A percentile compares a stretch with the other conserved stretches of the same genome.
phyloP scores from a whole-genome alignment of 805 yeast genomes.

The Suhomyces vadensis region DNA sequence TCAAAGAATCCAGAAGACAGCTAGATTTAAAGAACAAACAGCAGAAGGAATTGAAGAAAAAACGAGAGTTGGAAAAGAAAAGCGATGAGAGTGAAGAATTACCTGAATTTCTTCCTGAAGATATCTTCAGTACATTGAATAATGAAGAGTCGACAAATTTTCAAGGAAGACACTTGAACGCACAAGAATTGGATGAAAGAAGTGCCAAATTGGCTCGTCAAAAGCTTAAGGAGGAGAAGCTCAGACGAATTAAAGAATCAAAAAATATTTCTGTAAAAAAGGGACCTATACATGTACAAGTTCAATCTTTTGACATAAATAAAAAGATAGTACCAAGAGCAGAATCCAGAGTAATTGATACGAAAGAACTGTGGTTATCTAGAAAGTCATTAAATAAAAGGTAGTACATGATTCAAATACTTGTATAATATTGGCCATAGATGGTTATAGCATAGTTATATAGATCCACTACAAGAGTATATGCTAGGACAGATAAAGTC shows the following conservation, averaged over 20 bases:
- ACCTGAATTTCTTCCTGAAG: slow-evolving; percentile 46
- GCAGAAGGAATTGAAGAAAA: slow-evolving; percentile 36
- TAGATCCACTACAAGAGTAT: no score
- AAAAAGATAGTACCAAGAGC: slow-evolving; percentile 37
- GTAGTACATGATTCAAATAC: slow-evolving; percentile 11
- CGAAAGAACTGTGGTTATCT: slow-evolving; percentile 41
- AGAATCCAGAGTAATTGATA: slow-evolving; percentile 31
- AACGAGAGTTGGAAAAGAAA: slow-evolving; percentile 14
- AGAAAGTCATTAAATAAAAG: slow-evolving; percentile 39
- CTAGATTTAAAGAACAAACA: slow-evolving; percentile 32
- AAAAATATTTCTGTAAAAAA: slow-evolving; percentile 30
- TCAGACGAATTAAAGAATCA: slow-evolving; percentile 26
- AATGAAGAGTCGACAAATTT: slow-evolving; percentile 11
- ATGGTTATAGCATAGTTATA: no score
- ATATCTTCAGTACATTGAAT: slow-evolving; percentile 28
- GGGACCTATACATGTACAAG: slow-evolving; percentile 44
- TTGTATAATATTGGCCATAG: no score
- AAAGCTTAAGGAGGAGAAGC: slow-evolving; percentile 33
- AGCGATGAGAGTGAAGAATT: slow-evolving; percentile 21
- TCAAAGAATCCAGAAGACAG: slow-evolving; percentile 38
- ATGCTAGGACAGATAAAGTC: no score
- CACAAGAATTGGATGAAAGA: slow-evolving; percentile 35
- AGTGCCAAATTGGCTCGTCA: slow-evolving; percentile 29
- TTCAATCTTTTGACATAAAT: slow-evolving; percentile 23
- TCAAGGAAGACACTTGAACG: slow-evolving; percentile 30